Evolutionary conservation across 176 grass and related monocot genomes (phyloP), one percentile per base, ranked within the genome.

Genomic region (Phyllostachys edulis): DNA sequence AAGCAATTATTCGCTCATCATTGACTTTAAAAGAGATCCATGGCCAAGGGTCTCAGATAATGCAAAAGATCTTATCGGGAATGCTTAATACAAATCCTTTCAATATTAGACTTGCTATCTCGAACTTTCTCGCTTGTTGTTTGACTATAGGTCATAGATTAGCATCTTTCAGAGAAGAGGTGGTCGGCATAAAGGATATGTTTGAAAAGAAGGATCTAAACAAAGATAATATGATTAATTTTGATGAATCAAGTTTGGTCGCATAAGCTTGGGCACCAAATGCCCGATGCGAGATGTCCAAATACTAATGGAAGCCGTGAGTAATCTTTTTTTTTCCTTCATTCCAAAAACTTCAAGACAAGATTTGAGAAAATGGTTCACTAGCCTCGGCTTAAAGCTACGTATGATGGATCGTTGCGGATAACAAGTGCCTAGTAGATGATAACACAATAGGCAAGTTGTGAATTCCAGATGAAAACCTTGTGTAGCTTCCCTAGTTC

Each of bases 221-320:
- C 68, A 90, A 94, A 59, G 86, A 94, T 76, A 88, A 87, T 54
- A 89, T 88, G 87, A 86, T 97, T 61, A 92, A 60, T 78, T 94
- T 92, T 18, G 91, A 97, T 40, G 94, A 97, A 47, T 97, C 79
- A 97, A 97, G 90, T 64, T 90, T 63, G 94, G 94, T 63, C 85
- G 12, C 85, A 94, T 85, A 97, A 97, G 71, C 76, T 94, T 67
- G 94, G 94, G 57, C 87, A 94, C 70, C 91, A 97, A 83, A 75
- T 97, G 38, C 50, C 94, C 70, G 94, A 97, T 84, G 76, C 89
- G n/a, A 26, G 94, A 97, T 92, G 85, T 91, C 60, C 82, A 88
- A 88, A 91, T 94, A 88, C 90, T 97, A 79, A 97, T 97, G 94
- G 92, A 97, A 81, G 94, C 94, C 55, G 94, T 97, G 71, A 94